Conservation (phyloP, 352 stramenopile genomes). For the Phytophthora citrophthora region DNA sequence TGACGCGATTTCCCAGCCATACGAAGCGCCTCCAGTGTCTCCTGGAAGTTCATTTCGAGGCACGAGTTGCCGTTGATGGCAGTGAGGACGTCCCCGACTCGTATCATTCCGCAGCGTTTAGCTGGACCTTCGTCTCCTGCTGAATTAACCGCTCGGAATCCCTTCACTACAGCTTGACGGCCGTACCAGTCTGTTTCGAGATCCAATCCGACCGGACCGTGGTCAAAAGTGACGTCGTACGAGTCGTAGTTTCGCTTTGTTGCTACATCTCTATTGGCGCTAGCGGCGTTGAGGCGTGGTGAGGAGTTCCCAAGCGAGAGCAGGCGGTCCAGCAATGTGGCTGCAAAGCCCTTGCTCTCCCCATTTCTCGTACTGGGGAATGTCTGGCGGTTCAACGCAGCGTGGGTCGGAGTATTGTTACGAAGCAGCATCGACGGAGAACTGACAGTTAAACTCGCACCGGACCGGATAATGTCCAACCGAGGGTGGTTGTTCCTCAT, state of each 20-base stretch:
- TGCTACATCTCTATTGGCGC: background rate
- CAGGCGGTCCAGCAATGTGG: conserved; percentile 10
- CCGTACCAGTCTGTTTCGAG: conserved; percentile 83
- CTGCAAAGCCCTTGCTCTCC: conserved; percentile 29
- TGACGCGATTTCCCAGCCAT: conserved; percentile 48
- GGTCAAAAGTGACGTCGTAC: conserved; percentile 73
- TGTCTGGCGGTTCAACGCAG: conserved; percentile 18
- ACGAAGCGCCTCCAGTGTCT: conserved; percentile 57
- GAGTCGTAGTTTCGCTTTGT: conserved; percentile 61
- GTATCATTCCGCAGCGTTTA: conserved; percentile 66
- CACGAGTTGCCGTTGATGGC: conserved; percentile 76
- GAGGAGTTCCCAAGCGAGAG: conserved; percentile 16
- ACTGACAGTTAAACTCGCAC: conserved; percentile 2
- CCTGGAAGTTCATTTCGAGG: conserved; percentile 69
- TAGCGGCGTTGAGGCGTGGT: conserved; percentile 12
- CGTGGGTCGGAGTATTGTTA: conserved; percentile 35
- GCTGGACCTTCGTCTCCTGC: conserved; percentile 55
- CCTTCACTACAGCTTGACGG: conserved; percentile 74
- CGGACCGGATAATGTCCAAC: conserved; percentile 15
- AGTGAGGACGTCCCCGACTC: conserved; percentile 74
- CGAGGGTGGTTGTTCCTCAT: conserved; percentile 4
- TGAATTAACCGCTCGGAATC: conserved; percentile 58
- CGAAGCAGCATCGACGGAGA: conserved; percentile 15
- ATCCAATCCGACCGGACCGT: conserved; percentile 65
- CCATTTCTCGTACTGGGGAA: conserved; percentile 9